A percentile compares a stretch with the other conserved stretches of the same genome.
These are phyloP conservation scores for Candida germanica DNA, from an alignment of 805 yeast species.

Conservation along the genomic window DNA sequence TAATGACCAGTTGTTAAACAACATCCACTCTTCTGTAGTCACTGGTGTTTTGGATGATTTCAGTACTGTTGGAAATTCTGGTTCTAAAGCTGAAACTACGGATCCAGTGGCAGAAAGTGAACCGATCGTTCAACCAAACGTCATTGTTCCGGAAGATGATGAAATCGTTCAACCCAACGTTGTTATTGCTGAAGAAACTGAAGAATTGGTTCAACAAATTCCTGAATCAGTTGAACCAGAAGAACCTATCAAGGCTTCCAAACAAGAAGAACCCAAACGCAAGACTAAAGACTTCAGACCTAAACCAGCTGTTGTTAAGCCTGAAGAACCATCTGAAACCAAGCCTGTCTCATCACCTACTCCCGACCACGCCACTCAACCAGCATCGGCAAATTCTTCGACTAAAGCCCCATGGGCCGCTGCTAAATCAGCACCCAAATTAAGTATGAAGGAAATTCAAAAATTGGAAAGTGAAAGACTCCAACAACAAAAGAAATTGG, in stretches of 20 bases:
- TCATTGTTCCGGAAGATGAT: constrained; percentile 5
- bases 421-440: constrained; percentile 25
- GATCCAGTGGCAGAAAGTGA: constrained; percentile 8
- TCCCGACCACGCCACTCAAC: no score
- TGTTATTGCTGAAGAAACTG: constrained; percentile 1
- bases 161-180: constrained; percentile 9
- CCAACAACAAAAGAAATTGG: constrained; percentile 36
- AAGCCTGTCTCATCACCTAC: background rate
- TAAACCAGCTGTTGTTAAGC: background rate
- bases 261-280: no score
- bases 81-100: background rate
- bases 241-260: no score
- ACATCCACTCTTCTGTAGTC: constrained; percentile 39
- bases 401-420: constrained; percentile 56
- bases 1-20: constrained; percentile 33
- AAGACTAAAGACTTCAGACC: background rate
- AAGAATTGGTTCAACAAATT: constrained; percentile 5
- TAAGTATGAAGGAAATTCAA: constrained; percentile 52
- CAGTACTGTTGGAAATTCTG: background rate
- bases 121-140: constrained; percentile 12
- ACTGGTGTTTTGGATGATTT: constrained; percentile 35
- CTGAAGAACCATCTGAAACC: background rate
- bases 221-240: background rate
- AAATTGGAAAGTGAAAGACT: constrained; percentile 45
- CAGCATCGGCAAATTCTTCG: background rate